A percentile compares a stretch with the other conserved stretches of the same genome.
phyloP scores from a whole-genome alignment of 257 asterid genomes.

The Nicotiana tabacum region DNA sequence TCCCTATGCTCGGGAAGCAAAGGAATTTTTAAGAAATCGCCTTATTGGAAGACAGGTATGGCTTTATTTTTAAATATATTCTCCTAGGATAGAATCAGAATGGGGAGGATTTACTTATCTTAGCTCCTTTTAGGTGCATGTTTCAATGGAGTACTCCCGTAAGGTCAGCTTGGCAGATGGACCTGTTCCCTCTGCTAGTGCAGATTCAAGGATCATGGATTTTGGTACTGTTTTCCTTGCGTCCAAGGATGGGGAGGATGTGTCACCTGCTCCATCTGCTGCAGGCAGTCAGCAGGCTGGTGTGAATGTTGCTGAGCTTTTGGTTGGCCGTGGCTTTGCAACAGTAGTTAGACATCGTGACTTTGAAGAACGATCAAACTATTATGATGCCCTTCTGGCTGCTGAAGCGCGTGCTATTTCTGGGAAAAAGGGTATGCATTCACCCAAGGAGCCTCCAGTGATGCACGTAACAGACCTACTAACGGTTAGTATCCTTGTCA shows the following conservation, averaged over 20 bases:
- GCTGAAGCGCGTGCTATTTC: conserved; percentile 86
- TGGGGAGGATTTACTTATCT: neutral
- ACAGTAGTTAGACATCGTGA: conserved; percentile 92
- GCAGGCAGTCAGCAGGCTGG: conserved; percentile 56
- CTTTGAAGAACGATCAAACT: conserved; percentile 93
- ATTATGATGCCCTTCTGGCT: conserved; percentile 80
- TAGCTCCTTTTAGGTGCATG: conserved; percentile 56
- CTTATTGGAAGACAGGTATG: conserved; percentile 83
- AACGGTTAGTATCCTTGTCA: conserved; percentile 48
- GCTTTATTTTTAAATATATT: neutral
- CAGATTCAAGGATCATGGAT: conserved; percentile 83
- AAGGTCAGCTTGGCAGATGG: conserved; percentile 75
- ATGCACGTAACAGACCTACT: conserved; percentile 80
- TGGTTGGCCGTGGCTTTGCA: conserved; percentile 90
- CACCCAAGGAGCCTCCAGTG: conserved; percentile 83
- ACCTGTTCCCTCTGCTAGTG: conserved; percentile 40
- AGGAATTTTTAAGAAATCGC: conserved; percentile 89
- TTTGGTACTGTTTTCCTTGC: conserved; percentile 85
- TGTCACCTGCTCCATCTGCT: conserved; percentile 38
- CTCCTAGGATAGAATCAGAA: conserved; percentile 4
- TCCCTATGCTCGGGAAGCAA: conserved; percentile 94
- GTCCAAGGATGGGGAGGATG: conserved; percentile 66
- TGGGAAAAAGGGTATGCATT: conserved; percentile 88
- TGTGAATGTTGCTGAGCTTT: conserved; percentile 75
- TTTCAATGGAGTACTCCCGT: conserved; percentile 95